Conservation (phyloP, 306 rosid species). For the Quercus mongolica region DNA sequence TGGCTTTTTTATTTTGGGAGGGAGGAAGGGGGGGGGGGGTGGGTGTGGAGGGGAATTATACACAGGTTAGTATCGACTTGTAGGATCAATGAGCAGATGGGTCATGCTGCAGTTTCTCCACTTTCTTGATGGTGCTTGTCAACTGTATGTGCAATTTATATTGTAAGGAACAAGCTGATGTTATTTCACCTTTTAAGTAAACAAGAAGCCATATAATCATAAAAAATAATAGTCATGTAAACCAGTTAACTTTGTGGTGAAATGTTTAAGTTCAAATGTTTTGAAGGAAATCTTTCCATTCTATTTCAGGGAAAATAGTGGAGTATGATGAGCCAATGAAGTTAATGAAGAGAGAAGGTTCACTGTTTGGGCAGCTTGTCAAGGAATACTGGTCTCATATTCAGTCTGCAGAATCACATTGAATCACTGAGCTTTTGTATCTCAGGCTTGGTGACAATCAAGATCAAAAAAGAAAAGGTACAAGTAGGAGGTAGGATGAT, state of each 20-base stretch:
- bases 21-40: too few species aligned
- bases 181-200: not conserved
- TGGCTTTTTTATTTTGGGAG: too few species aligned
- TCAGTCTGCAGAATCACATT: conserved; percentile 60
- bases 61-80: too few species aligned
- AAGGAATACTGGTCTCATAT: conserved; percentile 92
- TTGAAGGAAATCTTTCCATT: not conserved
- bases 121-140: not conserved
- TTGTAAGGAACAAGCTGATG: not conserved
- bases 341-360: conserved; percentile 73
- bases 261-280: not conserved
- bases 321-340: conserved; percentile 86
- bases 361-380: conserved; percentile 77
- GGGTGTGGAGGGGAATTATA: too few species aligned
- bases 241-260: not conserved
- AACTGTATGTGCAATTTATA: not conserved
- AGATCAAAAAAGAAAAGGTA: not conserved
- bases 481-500: not conserved
- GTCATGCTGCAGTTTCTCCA: not conserved
- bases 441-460: not conserved
- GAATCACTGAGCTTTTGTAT: not conserved
- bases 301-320: conserved; percentile 64
- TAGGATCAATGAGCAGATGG: not conserved
- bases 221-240: not conserved
- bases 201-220: not conserved